Evolutionary conservation across 257 asterid species (phyloP).

Genomic region (Salvia hispanica): DNA sequence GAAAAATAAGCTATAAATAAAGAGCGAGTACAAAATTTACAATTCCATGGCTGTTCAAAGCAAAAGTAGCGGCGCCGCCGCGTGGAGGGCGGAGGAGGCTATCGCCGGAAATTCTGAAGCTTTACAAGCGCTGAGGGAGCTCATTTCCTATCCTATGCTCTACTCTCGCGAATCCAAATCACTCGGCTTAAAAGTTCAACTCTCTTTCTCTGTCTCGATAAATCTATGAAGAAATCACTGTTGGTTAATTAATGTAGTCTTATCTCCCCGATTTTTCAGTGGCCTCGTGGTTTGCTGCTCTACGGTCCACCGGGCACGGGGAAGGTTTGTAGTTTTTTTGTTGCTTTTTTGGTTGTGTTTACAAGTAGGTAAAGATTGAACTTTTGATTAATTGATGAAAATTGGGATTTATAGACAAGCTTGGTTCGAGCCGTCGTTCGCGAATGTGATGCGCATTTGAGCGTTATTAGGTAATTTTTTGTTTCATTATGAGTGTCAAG

Average conservation of each 20-base stretch:
- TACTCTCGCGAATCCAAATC: slow-evolving; percentile 63
- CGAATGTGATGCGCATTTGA: slow-evolving; percentile 84
- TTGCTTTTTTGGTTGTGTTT: neutral
- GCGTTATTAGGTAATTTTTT: slow-evolving; percentile 64
- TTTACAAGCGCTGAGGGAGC: slow-evolving; percentile 69
- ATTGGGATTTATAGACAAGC: slow-evolving; percentile 68
- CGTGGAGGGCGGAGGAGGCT: slow-evolving; percentile 72
- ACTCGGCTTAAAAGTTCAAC: slow-evolving; percentile 70
- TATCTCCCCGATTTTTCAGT: slow-evolving; percentile 40
- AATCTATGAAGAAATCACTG: neutral
- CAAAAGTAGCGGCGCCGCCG: slow-evolving; percentile 29
- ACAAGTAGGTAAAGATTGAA: slow-evolving; percentile 1
- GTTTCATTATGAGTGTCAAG: neutral
- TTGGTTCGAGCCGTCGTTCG: slow-evolving; percentile 96
- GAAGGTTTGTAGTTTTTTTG: slow-evolving; percentile 56
- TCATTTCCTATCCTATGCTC: slow-evolving; percentile 61
- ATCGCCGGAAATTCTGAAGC: slow-evolving; percentile 78
- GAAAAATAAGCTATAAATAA: neutral
- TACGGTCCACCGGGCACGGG: slow-evolving; percentile 99
- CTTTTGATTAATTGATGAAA: slow-evolving; percentile 17
- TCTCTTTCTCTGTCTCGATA: neutral
- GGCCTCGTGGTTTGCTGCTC: slow-evolving; percentile 91
- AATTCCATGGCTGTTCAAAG: slow-evolving; percentile 30
- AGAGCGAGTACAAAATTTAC: neutral
- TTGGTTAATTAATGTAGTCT: neutral